These are phyloP conservation scores for Polyporus arcularius DNA, from an alignment of 768 basidiomycete genomes.

Conservation along the genomic window DNA sequence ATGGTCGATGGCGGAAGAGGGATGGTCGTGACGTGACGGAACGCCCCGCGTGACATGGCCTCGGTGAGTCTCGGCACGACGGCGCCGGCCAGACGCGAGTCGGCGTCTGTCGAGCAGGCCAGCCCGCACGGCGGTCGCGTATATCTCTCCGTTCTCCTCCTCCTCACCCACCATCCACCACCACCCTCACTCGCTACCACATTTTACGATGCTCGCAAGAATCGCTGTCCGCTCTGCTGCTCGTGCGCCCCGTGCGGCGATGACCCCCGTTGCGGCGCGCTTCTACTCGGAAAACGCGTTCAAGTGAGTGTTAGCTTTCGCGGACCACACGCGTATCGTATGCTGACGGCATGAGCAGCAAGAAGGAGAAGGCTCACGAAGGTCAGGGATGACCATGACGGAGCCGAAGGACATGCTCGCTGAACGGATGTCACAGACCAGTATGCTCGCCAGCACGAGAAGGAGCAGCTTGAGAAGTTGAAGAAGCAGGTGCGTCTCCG, in stretches of 20 bases:
- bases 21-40: constrained; percentile 44
- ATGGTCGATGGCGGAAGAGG: constrained; percentile 53
- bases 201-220: constrained; percentile 37
- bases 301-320: constrained; percentile 41
- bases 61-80: constrained; percentile 27
- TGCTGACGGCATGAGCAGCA: no score
- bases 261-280: constrained; percentile 49
- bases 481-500: constrained; percentile 47
- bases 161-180: no score
- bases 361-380: constrained; percentile 76
- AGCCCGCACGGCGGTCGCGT: background rate
- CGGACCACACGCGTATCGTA: no score
- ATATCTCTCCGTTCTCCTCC: constrained; percentile 2
- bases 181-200: no score
- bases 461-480: constrained; percentile 59
- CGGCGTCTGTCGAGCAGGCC: constrained; percentile 3
- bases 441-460: constrained; percentile 61
- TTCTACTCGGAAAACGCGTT: constrained; percentile 66
- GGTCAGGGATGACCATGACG: constrained; percentile 31
- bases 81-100: constrained; percentile 11
- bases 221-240: constrained; percentile 31
- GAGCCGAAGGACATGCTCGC: background rate
- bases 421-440: constrained; percentile 46
- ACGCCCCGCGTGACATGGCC: constrained; percentile 16
- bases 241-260: constrained; percentile 22